Evolutionary conservation across 345 rosid species (phyloP).

Genomic region (Atalantia buxifolia): DNA sequence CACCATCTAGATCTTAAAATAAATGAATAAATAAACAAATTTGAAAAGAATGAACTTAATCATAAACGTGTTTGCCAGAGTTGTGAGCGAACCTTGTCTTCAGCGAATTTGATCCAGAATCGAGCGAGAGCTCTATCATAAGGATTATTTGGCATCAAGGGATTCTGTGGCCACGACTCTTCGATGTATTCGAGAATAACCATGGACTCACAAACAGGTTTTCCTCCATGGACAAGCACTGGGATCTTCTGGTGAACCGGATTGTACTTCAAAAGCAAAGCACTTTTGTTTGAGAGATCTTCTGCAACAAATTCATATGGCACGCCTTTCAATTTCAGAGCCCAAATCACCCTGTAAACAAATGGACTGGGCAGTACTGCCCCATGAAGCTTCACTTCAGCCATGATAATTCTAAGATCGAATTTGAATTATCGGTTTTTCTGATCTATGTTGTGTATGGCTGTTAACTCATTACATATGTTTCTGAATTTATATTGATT

Average conservation of each 20-base stretch:
- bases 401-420: background rate
- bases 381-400: background rate
- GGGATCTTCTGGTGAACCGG: background rate
- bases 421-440: background rate
- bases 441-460: background rate
- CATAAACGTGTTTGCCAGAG: background rate
- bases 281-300: background rate
- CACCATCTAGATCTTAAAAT: too few relatives aligned
- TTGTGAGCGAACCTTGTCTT: background rate
- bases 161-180: background rate
- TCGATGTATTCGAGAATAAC: background rate
- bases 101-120: background rate
- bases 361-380: background rate
- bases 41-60: too few relatives aligned
- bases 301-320: background rate
- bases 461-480: background rate
- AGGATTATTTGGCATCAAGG: background rate
- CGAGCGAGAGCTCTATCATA: background rate
- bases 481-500: too few relatives aligned
- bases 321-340: background rate
- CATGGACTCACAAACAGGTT: background rate
- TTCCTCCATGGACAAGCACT: background rate
- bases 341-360: background rate
- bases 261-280: background rate
- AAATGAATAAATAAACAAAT: too few relatives aligned